Evolutionary conservation across 2,329 filamentous ascomycete species (phyloP), one percentile per base, ranked within the genome.

Genomic region (Colletotrichum cereale): DNA sequence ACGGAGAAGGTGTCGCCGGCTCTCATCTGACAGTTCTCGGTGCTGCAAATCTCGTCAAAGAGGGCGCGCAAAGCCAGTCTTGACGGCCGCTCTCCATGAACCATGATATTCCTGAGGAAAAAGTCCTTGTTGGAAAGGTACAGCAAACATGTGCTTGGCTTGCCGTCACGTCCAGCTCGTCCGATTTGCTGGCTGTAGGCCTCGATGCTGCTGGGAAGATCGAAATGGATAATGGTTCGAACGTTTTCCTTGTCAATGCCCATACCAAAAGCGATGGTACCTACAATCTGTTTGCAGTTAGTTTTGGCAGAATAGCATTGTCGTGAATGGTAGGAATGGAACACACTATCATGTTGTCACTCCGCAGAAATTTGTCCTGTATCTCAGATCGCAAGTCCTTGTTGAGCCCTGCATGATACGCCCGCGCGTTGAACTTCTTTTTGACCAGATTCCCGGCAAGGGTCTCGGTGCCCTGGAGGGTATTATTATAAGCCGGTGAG

Each of bases 211-310:
- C 80, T 82, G 0, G 87, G 81, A 3, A 88, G 77, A 62, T 86
- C 85, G 74, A 83, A 88, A 71, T 89, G 87, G 12, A 89, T 75
- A 42, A 89, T 82, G 67, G 87, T 88, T 8, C 87, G 83, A 50
- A 89, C 88, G 60, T 87, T 82, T 42, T 77, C 71, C 72, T 89
- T 89, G 75, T 89, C 87, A 24, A 89, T 88, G 0, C 88, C 88
- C 87, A 89, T 89, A 0, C 87, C 88, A 62, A 89, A 89, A 1
- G 88, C 88, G 50, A 89, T 89, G 0, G 87, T 89, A 3, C 87
- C 86, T 24, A 86, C 84, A 16, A 87, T 83, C 73, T 74, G 12
- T 0, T n/a, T 50, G 38, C 7, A 50, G 5, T 24, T 42, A 1
- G 7, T 0, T 3, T 6, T 10, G 11, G 68, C 21, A 31, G 14